phyloP scores from a whole-genome alignment of 2,329 filamentous ascomycete genomes.

The Colletotrichum truncatum region DNA sequence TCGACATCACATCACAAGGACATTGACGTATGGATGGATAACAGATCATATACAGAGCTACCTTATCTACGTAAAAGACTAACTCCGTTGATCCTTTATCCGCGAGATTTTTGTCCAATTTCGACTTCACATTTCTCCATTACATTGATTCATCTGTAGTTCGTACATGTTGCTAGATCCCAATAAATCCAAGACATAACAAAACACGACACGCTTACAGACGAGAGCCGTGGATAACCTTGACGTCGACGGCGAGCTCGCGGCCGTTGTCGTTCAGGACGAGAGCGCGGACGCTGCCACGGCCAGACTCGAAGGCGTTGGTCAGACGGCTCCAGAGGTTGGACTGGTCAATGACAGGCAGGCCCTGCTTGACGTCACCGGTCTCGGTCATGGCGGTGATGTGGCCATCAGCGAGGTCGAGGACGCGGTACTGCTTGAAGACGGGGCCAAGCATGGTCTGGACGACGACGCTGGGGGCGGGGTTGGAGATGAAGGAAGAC shows the following conservation, averaged over 20 bases:
- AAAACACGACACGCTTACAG: constrained; percentile 55
- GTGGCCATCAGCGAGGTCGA: constrained; percentile 89
- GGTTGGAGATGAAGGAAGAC: constrained; percentile 97
- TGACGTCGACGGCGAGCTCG: constrained; percentile 98
- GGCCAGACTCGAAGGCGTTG: constrained; percentile 88
- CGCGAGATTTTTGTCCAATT: constrained; percentile 16
- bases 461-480: constrained; percentile 93
- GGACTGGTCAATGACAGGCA: constrained; percentile 95
- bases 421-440: constrained; percentile 99
- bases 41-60: constrained; percentile 53
- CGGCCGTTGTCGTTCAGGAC: constrained; percentile 93
- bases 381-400: constrained; percentile 99
- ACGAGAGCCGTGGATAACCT: constrained; percentile 88
- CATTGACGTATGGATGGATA: constrained; percentile 30
- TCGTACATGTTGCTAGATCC: constrained; percentile 33
- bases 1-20: background rate
- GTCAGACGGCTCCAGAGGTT: constrained; percentile 83
- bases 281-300: constrained; percentile 92
- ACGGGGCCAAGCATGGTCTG: constrained; percentile 99
- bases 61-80: constrained; percentile 47
- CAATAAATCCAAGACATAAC: constrained; percentile 36
- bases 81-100: constrained; percentile 31
- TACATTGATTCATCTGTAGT: constrained; percentile 29
- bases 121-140: constrained; percentile 36
- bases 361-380: constrained; percentile 95